These are phyloP conservation scores for Dianthus caryophyllus DNA, from an alignment of 148 eudicot genomes.

Conservation along the genomic window DNA sequence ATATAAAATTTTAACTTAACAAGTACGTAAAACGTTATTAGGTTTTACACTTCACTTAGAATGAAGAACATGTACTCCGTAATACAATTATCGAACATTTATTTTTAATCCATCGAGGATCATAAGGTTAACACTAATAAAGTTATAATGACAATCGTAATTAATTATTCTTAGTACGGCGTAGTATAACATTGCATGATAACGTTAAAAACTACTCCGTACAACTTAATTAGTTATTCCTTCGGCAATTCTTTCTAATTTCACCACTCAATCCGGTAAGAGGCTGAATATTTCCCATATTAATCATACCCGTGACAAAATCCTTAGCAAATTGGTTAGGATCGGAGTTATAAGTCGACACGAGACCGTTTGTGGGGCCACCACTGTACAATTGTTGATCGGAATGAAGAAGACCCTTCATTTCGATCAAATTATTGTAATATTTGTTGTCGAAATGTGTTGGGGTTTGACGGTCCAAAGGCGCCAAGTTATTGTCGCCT, in stretches of 20 bases:
- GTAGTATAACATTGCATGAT: no score
- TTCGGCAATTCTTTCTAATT: conserved; percentile 66
- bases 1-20: no score
- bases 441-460: conserved; percentile 43
- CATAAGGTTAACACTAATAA: no score
- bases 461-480: conserved; percentile 49
- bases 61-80: no score
- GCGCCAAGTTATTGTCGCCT: conserved; percentile 54
- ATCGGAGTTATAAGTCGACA: conserved; percentile 25
- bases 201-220: no score
- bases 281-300: conserved; percentile 61
- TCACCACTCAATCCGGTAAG: conserved; percentile 59
- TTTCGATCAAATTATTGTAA: conserved; percentile 36
- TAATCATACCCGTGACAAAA: conserved; percentile 47
- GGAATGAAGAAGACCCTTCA: conserved; percentile 54
- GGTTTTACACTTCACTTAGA: no score
- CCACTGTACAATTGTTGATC: conserved; percentile 61
- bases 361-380: conserved; percentile 45
- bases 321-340: conserved; percentile 33
- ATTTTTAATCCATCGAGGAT: no score
- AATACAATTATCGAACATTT: no score
- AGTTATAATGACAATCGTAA: no score
- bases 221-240: conserved; percentile 32
- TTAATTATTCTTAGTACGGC: no score
- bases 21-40: no score